Evolutionary conservation across 441 rosid genomes (phyloP).

Genomic region (Populus hybrid): DNA sequence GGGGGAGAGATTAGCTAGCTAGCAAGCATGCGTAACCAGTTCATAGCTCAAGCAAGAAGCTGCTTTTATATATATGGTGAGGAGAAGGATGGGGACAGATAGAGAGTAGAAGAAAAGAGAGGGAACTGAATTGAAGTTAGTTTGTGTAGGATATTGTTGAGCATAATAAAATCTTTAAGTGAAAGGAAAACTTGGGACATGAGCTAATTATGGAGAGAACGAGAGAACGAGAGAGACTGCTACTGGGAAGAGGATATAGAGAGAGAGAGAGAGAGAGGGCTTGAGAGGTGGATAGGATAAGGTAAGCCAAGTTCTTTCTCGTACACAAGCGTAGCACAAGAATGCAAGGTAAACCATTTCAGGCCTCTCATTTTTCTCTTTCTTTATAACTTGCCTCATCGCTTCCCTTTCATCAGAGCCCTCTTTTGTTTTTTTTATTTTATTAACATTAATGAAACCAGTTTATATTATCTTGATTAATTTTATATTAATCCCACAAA

Average conservation of each 20-base stretch:
- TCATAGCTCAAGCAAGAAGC: not conserved
- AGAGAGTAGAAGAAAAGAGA: not conserved
- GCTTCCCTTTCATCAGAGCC: not conserved
- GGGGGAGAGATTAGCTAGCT: not conserved
- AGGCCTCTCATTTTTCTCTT: slow-evolving; percentile 64
- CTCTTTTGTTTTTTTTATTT: too few relatives aligned
- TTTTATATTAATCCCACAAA: too few relatives aligned
- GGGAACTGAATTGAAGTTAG: slow-evolving; percentile 2
- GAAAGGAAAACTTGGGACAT: slow-evolving; percentile 15
- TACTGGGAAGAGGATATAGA: slow-evolving; percentile 21
- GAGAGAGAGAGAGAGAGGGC: slow-evolving; percentile 17
- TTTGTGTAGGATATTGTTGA: slow-evolving; percentile 1
- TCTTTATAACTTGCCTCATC: not conserved
- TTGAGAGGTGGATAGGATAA: slow-evolving; percentile 60
- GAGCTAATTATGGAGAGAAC: slow-evolving; percentile 5
- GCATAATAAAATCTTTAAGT: slow-evolving; percentile 1
- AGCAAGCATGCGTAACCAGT: not conserved
- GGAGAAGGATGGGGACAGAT: not conserved
- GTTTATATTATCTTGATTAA: too few relatives aligned
- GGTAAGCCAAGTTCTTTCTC: slow-evolving; percentile 39
- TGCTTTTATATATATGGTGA: not conserved
- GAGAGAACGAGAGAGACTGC: not conserved
- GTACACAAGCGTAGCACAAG: slow-evolving; percentile 24
- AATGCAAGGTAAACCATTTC: slow-evolving; percentile 50
- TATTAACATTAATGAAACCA: too few relatives aligned